Conservation (phyloP, 495 filamentous ascomycete genomes). For the Bombardia bombarda region DNA sequence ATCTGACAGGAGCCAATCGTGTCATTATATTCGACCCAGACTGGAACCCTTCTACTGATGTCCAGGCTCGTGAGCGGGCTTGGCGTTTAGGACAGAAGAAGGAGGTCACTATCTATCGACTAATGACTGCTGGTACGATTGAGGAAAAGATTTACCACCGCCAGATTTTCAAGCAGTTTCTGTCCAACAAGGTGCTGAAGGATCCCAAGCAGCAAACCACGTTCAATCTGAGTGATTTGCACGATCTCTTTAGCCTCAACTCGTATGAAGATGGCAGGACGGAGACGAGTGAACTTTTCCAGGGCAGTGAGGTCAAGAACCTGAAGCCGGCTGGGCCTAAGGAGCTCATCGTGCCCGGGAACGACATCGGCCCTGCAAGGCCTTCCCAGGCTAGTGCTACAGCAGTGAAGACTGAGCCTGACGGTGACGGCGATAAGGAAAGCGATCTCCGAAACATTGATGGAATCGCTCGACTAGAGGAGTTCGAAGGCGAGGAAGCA, state of each 20-base stretch:
- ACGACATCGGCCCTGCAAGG: conserved; percentile 7
- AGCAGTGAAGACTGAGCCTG: conserved; percentile 4
- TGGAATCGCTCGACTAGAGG: conserved; percentile 31
- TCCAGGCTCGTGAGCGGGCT: conserved; percentile 91
- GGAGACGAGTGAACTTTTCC: conserved; percentile 78
- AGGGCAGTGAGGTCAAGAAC: conserved; percentile 66
- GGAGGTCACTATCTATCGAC: conserved; percentile 85
- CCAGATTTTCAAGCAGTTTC: conserved; percentile 94
- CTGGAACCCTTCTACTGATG: conserved; percentile 92
- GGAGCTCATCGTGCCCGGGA: conserved; percentile 18
- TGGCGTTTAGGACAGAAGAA: conserved; percentile 94
- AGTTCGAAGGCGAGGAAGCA: conserved; percentile 11
- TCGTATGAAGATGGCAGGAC: conserved; percentile 59
- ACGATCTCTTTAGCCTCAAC: conserved; percentile 83
- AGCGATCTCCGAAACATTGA: conserved; percentile 25
- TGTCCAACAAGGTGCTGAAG: conserved; percentile 87
- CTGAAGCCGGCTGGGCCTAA: conserved; percentile 34
- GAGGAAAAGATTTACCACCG: conserved; percentile 99
- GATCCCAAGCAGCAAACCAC: conserved; percentile 84
- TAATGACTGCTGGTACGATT: conserved; percentile 96
- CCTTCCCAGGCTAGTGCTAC: not conserved
- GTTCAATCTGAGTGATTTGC: conserved; percentile 77
- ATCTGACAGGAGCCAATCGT: conserved; percentile 87
- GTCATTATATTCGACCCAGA: conserved; percentile 98
- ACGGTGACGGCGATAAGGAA: conserved; percentile 24